Evolutionary conservation across 2,329 filamentous ascomycete genomes (phyloP).

Genomic region (Ascochyta clinopodiicola): DNA sequence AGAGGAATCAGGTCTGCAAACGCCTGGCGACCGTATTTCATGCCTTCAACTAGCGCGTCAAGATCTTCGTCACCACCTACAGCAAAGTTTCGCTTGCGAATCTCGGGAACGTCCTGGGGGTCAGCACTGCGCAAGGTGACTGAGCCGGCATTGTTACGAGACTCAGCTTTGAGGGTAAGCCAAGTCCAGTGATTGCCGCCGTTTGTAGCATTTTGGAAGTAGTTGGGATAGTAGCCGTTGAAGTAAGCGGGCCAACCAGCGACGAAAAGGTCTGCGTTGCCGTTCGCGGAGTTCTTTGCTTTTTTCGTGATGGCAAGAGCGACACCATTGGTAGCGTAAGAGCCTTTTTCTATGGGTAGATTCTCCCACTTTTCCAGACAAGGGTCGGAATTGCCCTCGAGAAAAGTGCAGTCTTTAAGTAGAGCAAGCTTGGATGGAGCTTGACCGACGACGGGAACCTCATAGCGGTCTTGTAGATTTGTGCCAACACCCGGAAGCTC

Average conservation of each 20-base stretch:
- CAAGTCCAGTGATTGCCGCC: slow-evolving; percentile 57
- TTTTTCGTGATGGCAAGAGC: slow-evolving; percentile 56
- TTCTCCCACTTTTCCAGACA: slow-evolving; percentile 55
- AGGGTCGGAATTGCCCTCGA: slow-evolving; percentile 44
- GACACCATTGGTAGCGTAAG: slow-evolving; percentile 60
- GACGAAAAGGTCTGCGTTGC: slow-evolving; percentile 60
- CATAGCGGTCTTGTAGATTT: slow-evolving; percentile 68
- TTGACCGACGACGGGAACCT: slow-evolving; percentile 54
- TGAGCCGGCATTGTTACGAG: slow-evolving; percentile 65
- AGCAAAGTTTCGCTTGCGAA: slow-evolving; percentile 45
- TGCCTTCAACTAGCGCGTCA: slow-evolving; percentile 61
- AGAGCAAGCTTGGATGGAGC: slow-evolving; percentile 42
- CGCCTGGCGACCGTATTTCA: slow-evolving; percentile 58
- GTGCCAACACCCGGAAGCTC: slow-evolving; percentile 67
- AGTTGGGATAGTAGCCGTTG: slow-evolving; percentile 62
- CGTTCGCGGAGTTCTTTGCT: slow-evolving; percentile 46
- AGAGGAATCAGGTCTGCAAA: slow-evolving; percentile 51
- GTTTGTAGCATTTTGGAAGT: slow-evolving; percentile 53
- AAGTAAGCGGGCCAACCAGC: slow-evolving; percentile 62
- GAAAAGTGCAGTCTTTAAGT: slow-evolving; percentile 51
- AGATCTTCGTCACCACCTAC: slow-evolving; percentile 51
- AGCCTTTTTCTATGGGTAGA: slow-evolving; percentile 47
- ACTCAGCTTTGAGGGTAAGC: slow-evolving; percentile 65
- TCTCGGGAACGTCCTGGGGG: slow-evolving; percentile 67
- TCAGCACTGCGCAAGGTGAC: slow-evolving; percentile 66